These are phyloP conservation scores for Trametes polyzona DNA, from an alignment of 1,284 basidiomycete species.

Conservation along the genomic window DNA sequence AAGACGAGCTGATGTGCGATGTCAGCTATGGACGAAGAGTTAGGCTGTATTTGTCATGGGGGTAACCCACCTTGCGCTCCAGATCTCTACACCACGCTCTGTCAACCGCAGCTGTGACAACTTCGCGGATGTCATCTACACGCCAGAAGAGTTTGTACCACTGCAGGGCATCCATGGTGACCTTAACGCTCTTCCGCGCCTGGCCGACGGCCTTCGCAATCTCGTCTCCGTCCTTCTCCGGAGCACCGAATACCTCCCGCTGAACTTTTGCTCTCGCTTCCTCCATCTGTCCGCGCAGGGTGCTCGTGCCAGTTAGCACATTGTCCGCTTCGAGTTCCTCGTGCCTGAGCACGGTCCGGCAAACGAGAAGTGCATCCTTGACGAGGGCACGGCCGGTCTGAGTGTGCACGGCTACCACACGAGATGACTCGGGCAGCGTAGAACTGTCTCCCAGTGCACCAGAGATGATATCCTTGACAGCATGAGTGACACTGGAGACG, in stretches of 20 bases:
- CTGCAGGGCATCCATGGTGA: slow-evolving; percentile 56
- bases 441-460: neutral
- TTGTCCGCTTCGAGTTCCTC: slow-evolving; percentile 36
- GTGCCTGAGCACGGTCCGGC: slow-evolving; percentile 35
- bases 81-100: slow-evolving; percentile 67
- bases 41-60: neutral
- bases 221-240: slow-evolving; percentile 42
- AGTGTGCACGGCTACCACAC: slow-evolving; percentile 30
- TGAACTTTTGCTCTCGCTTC: slow-evolving; percentile 37
- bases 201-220: slow-evolving; percentile 53
- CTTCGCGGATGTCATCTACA: slow-evolving; percentile 72
- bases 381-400: slow-evolving; percentile 40
- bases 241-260: slow-evolving; percentile 42
- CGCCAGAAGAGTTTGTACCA: slow-evolving; percentile 72
- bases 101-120: slow-evolving; percentile 57
- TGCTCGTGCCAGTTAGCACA: slow-evolving; percentile 33
- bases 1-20: slow-evolving; percentile 61
- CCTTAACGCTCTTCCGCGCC: slow-evolving; percentile 53
- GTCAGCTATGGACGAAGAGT: neutral
- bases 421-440: slow-evolving; percentile 11
- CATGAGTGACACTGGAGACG: slow-evolving; percentile 51
- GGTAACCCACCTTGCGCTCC: slow-evolving; percentile 59
- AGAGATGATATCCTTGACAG: slow-evolving; percentile 43
- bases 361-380: slow-evolving; percentile 39
- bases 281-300: slow-evolving; percentile 40